Percentiles rank a stretch among this genome's conserved stretches.
phyloP scores from a whole-genome alignment of 192 early-diverging fungal species.

The Pilaira anomala region DNA sequence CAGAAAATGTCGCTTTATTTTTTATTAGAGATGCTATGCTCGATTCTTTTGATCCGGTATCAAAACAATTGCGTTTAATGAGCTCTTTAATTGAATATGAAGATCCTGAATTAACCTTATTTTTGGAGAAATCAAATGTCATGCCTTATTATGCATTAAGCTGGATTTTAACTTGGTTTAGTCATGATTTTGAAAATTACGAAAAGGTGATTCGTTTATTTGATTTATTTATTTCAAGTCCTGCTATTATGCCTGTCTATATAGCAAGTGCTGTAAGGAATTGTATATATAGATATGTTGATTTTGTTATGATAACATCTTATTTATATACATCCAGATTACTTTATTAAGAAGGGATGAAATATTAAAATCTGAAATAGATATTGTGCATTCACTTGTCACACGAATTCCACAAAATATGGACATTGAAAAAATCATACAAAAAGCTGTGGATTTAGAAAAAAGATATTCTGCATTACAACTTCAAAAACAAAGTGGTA shows the following conservation, averaged over 20 bases:
- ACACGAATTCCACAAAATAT: constrained; percentile 51
- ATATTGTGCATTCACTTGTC: constrained; percentile 46
- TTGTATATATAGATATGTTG: background rate
- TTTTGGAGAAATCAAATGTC: constrained; percentile 45
- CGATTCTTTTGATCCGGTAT: constrained; percentile 49
- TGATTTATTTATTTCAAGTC: constrained; percentile 60
- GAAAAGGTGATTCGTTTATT: constrained; percentile 53
- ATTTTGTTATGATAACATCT: background rate
- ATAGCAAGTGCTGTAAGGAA: constrained; percentile 51
- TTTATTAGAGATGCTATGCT: constrained; percentile 53
- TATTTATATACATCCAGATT: constrained; percentile 28
- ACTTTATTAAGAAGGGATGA: constrained; percentile 41
- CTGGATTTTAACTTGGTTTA: constrained; percentile 76
- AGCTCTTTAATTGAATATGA: constrained; percentile 44
- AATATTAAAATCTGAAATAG: constrained; percentile 44
- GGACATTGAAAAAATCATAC: constrained; percentile 43
- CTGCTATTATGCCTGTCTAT: constrained; percentile 61
- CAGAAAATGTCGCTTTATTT: constrained; percentile 55
- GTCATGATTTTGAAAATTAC: constrained; percentile 58
- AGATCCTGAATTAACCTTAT: constrained; percentile 44
- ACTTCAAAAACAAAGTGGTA: constrained; percentile 45
- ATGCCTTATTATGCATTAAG: constrained; percentile 67
- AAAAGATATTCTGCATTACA: constrained; percentile 36
- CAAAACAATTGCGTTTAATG: constrained; percentile 47
- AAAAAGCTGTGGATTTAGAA: constrained; percentile 40